These are phyloP conservation scores for Capniomyces stellatus DNA, from an alignment of 371 early-diverging fungal species.

Conservation along the genomic window DNA sequence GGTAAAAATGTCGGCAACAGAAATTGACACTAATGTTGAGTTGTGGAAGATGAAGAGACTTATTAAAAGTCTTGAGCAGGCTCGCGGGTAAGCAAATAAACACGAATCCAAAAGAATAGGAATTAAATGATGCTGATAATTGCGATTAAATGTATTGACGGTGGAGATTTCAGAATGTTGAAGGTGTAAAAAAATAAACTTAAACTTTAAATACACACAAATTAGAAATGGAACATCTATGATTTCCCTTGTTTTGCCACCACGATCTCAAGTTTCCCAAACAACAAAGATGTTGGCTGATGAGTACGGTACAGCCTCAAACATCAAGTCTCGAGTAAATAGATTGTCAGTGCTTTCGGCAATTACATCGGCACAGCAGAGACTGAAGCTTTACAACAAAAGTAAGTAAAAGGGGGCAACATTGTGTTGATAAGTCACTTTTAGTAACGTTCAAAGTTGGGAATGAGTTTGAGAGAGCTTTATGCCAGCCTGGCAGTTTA, in stretches of 20 bases:
- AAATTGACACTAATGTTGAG: conserved; percentile 54
- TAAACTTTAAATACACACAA: neutral
- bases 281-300: conserved; percentile 92
- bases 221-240: conserved; percentile 97
- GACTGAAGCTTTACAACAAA: conserved; percentile 83
- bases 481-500: too few species aligned
- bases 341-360: conserved; percentile 95
- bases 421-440: neutral
- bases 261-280: conserved; percentile 89
- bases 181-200: neutral
- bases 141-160: too few species aligned
- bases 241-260: conserved; percentile 97
- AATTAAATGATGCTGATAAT: too few species aligned
- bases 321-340: conserved; percentile 99
- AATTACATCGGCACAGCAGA: conserved; percentile 97
- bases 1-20: too few species aligned
- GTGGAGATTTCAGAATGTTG: too few species aligned
- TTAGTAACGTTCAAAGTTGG: neutral
- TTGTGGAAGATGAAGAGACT: conserved; percentile 96
- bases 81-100: conserved; percentile 65
- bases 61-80: conserved; percentile 87
- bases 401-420: neutral
- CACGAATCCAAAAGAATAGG: too few species aligned
- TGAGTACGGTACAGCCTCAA: conserved; percentile 99
- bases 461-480: too few species aligned